Evolutionary conservation across 129 eudicot species (phyloP).

Genomic region (Rutidosis leptorrhynchoides): DNA sequence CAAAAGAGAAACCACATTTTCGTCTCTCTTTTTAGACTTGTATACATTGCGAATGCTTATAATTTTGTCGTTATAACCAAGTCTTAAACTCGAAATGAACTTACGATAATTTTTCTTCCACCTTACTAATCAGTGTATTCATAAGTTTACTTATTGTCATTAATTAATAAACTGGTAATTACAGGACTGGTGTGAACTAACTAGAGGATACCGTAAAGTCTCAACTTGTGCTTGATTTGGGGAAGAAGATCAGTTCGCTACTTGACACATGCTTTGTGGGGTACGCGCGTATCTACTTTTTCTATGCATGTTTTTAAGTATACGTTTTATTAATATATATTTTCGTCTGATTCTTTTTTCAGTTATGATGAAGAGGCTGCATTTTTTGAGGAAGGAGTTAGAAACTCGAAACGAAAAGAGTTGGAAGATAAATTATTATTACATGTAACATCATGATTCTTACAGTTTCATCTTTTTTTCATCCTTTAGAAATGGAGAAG

Average conservation of each 20-base stretch:
- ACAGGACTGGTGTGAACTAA: conserved; percentile 80
- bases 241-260: conserved; percentile 69
- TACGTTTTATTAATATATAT: background rate
- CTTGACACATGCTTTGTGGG: conserved; percentile 59
- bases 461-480: background rate
- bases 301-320: conserved; percentile 7
- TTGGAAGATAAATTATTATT: conserved; percentile 85
- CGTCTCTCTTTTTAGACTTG: too few species aligned
- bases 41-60: too few species aligned
- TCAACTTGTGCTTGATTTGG: conserved; percentile 58
- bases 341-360: background rate
- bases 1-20: too few species aligned
- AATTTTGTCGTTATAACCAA: too few species aligned
- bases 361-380: conserved; percentile 90
- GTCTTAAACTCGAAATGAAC: too few species aligned
- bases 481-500: background rate
- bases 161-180: conserved; percentile 7
- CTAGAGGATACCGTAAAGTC: conserved; percentile 62
- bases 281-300: conserved; percentile 37
- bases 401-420: conserved; percentile 75
- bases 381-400: conserved; percentile 87
- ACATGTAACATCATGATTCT: conserved; percentile 44
- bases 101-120: too few species aligned
- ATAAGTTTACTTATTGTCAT: too few species aligned
- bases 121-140: too few species aligned